These are phyloP conservation scores for Choanephora cucurbitarum DNA, from an alignment of 371 early-diverging fungal genomes.

Conservation along the genomic window DNA sequence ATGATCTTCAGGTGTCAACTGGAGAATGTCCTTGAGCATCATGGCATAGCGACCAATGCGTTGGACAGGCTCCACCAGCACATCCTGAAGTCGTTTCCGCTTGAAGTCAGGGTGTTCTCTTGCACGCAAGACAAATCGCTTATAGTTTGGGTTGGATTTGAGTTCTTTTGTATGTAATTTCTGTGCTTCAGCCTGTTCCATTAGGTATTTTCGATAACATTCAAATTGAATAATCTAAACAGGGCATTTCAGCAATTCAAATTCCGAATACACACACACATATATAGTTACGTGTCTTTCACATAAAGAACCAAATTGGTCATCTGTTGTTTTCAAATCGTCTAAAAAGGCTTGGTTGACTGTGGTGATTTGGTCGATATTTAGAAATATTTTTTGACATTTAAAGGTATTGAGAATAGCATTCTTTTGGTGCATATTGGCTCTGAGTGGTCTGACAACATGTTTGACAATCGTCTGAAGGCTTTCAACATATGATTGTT, in stretches of 20 bases:
- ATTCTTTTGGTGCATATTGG: slow-evolving; percentile 22
- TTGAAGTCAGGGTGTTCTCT: slow-evolving; percentile 40
- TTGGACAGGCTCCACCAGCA: slow-evolving; percentile 47
- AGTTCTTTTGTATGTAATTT: slow-evolving; percentile 36
- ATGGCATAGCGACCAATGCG: slow-evolving; percentile 48
- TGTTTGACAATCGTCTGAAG: slow-evolving; percentile 33
- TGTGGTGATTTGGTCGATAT: slow-evolving; percentile 39
- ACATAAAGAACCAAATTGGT: slow-evolving; percentile 43
- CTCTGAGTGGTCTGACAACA: slow-evolving; percentile 34
- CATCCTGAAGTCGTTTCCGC: slow-evolving; percentile 34
- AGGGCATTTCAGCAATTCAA: slow-evolving; percentile 1
- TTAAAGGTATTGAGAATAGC: slow-evolving; percentile 41
- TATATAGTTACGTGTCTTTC: slow-evolving; percentile 49
- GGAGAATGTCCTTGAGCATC: slow-evolving; percentile 46
- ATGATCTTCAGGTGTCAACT: slow-evolving; percentile 37
- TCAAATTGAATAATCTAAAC: slow-evolving; percentile 42
- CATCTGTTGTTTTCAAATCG: slow-evolving; percentile 23
- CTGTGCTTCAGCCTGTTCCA: slow-evolving; percentile 40
- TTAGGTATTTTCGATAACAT: slow-evolving; percentile 48
- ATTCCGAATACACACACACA: too few species aligned
- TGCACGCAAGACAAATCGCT: slow-evolving; percentile 31
- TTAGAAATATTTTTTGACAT: slow-evolving; percentile 46
- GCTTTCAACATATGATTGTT: slow-evolving; percentile 43
- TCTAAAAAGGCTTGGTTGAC: slow-evolving; percentile 35
- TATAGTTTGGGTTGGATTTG: slow-evolving; percentile 37